These are phyloP conservation scores for Cutaneotrichosporon sp. DNA, from an alignment of 1,284 basidiomycete genomes.

Conservation along the genomic window DNA sequence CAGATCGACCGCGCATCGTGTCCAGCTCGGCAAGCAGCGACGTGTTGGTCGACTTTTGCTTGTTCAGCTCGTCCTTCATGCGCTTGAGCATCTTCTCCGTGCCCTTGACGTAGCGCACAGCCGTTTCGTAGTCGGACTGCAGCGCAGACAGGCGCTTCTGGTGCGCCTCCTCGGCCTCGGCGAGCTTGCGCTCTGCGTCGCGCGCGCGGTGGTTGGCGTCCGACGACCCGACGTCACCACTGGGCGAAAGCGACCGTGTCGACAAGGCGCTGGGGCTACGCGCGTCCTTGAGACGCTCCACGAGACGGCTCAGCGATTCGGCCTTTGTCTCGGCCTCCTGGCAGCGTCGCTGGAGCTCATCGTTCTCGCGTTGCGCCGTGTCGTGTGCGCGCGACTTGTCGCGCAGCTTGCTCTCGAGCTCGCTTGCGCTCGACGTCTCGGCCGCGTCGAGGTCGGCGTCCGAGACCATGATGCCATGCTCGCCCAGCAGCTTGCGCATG, in stretches of 20 bases:
- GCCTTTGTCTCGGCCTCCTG: conserved; percentile 68
- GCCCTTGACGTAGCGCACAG: conserved; percentile 59
- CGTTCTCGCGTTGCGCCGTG: conserved; percentile 48
- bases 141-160: conserved; percentile 63
- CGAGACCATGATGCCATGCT: conserved; percentile 74
- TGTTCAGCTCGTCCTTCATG: conserved; percentile 90
- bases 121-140: conserved; percentile 83
- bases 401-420: conserved; percentile 68
- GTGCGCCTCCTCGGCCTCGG: conserved; percentile 71
- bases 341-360: conserved; percentile 57
- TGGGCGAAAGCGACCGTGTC: conserved; percentile 34
- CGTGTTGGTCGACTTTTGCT: conserved; percentile 75
- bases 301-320: conserved; percentile 58
- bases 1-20: conserved; percentile 56
- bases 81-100: conserved; percentile 98
- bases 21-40: conserved; percentile 77
- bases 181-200: conserved; percentile 63
- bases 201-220: conserved; percentile 51
- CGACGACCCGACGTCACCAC: background rate
- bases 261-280: conserved; percentile 45
- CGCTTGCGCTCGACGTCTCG: conserved; percentile 44
- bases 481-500: conserved; percentile 61
- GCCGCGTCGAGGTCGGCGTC: conserved; percentile 56
- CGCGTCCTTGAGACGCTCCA: conserved; percentile 58
- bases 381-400: conserved; percentile 69